Base-by-base conservation (phyloP, 768 basidiomycete species). In the Rhizopogon salebrosus region DNA sequence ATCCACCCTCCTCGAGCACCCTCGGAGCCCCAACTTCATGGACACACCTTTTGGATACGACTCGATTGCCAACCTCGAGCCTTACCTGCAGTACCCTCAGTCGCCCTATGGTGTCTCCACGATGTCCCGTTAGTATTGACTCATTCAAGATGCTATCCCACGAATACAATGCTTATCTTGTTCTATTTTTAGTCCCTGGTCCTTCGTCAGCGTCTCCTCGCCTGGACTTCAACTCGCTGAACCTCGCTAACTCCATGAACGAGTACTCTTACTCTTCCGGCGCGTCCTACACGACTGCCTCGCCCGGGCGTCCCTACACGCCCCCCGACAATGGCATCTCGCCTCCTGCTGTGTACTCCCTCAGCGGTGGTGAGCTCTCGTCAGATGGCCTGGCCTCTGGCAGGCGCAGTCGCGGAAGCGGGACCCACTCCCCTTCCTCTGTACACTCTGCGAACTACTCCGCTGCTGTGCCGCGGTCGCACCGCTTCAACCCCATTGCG, bases 401-500 rank as follows among this genome's bases (percentile, higher is more conserved):
- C 62, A 73, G 82, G 49, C 80, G 80, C 62, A 85, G 85, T 66
- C 86, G 88, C 55, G 84, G 85, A 65, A 84, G 83, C 63, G 82
- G 81, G 54, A 81, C 82, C 36, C 73, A 73, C 54, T 78, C 76
- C 27, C 78, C 80, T 23, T 70, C 75, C 0, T 68, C 78, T 57
- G 74, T 73, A 2, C 73, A 75, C 56, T 70, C 68, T 29, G 72
- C 79, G 34, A 71, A 84, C 34, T 80, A 78, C 64, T 72, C 73
- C 57, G 78, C 87, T 24, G 75, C 83, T 29, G 80, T 87, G 38
- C 86, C 85, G 26, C 76, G 87, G 58, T 87, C 87, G 45, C 85
- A 85, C 62, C 87, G 89, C 59, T 90, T 80, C 77, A 88, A 89
- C 72, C 88, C 89, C 4, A 82, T 90, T 51, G 57, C 66, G 60